Percentiles rank a stretch among this genome's conserved stretches.
These are phyloP conservation scores for Thalia dealbata DNA, from an alignment of 176 grass and related monocot species.

Conservation along the genomic window DNA sequence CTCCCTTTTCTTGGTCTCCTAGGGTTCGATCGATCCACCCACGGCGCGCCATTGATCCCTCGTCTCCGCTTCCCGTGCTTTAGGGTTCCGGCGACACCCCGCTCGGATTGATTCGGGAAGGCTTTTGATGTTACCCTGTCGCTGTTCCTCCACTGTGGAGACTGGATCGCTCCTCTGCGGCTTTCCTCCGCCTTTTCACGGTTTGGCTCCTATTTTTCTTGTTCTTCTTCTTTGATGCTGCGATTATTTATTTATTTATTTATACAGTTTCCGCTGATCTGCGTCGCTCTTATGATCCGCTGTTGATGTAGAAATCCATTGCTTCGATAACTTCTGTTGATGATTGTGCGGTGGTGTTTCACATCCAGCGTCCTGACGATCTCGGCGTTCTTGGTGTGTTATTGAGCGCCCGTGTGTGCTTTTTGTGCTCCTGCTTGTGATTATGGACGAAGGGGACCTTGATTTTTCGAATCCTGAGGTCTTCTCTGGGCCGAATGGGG, in stretches of 20 bases:
- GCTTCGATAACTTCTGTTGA: background rate
- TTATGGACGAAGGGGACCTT: conserved; percentile 56
- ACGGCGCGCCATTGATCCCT: background rate
- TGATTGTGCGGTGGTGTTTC: background rate
- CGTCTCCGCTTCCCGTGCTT: background rate
- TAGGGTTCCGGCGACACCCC: background rate
- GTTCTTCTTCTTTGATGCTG: background rate
- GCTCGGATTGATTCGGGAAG: background rate
- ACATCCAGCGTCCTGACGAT: background rate
- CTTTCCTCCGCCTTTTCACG: background rate
- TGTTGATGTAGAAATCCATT: background rate
- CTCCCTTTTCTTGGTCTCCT: too few species aligned
- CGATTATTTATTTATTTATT: background rate
- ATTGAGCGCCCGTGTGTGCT: background rate
- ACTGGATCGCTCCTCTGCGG: background rate
- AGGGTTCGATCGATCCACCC: background rate
- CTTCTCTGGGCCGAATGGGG: conserved; percentile 21
- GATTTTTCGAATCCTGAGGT: conserved; percentile 54
- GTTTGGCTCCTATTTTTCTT: background rate
- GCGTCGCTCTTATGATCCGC: background rate
- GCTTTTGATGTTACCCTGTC: background rate
- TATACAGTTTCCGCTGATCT: background rate
- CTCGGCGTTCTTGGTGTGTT: background rate
- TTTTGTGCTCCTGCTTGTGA: background rate
- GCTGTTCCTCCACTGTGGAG: background rate